Evolutionary conservation across 129 eudicot species (phyloP).

Genomic region (sunflower (Helianthus annuus)): DNA sequence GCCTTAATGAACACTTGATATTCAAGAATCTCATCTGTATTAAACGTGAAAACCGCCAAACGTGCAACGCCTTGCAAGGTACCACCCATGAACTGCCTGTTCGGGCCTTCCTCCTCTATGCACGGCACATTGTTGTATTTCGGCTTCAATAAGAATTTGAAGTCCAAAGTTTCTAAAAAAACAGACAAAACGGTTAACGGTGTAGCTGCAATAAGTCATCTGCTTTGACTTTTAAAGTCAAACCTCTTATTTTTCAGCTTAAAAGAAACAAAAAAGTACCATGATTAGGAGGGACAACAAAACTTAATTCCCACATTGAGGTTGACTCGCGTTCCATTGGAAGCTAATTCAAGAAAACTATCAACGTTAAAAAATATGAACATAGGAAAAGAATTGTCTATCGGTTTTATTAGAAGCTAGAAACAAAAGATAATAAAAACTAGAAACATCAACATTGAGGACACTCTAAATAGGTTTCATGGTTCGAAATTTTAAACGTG

Average conservation of each 20-base stretch:
- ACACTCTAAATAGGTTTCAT: neutral
- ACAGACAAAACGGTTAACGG: conserved; percentile 10
- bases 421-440: neutral
- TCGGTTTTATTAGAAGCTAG: neutral
- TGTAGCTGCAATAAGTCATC: neutral
- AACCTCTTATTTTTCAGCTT: conserved; percentile 10
- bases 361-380: conserved; percentile 19
- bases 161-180: conserved; percentile 78
- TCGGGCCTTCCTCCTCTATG: conserved; percentile 86
- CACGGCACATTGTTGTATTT: conserved; percentile 54
- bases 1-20: conserved; percentile 69
- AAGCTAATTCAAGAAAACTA: conserved; percentile 47
- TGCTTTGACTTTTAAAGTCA: conserved; percentile 20
- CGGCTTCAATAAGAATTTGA: conserved; percentile 91
- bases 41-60: conserved; percentile 66
- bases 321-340: conserved; percentile 91
- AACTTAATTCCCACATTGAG: conserved; percentile 92
- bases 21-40: conserved; percentile 64
- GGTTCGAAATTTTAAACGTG: neutral
- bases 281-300: conserved; percentile 96
- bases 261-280: conserved; percentile 44
- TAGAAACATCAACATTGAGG: neutral
- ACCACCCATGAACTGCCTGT: conserved; percentile 75
- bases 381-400: conserved; percentile 9
- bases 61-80: conserved; percentile 75